Conservation (phyloP, 2,329 filamentous ascomycete species). For the Aspergillus amoenus region DNA sequence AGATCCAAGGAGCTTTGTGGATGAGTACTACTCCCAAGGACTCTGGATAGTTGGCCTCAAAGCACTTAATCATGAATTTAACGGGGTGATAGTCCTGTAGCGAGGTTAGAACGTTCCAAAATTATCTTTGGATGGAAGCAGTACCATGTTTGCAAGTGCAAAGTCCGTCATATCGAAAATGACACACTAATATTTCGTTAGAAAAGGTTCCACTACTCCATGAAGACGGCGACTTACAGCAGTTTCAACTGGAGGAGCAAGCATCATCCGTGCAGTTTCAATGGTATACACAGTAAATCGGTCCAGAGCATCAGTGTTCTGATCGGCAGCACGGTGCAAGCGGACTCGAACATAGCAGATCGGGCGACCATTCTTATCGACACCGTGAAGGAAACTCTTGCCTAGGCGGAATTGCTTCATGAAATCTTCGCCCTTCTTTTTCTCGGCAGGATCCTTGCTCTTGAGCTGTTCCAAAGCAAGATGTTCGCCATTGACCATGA, state of each 20-base stretch:
- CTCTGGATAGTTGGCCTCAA: constrained; percentile 98
- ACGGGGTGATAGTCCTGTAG: constrained; percentile 83
- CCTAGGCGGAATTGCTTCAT: constrained; percentile 81
- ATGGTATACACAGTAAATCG: constrained; percentile 91
- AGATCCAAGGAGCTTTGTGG: constrained; percentile 96
- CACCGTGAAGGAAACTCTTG: constrained; percentile 88
- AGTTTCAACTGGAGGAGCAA: constrained; percentile 80
- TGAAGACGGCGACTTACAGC: constrained; percentile 62
- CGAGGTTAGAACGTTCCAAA: neutral
- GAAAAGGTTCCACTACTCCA: constrained; percentile 11
- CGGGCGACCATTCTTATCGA: constrained; percentile 79
- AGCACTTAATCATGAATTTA: constrained; percentile 99
- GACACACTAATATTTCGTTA: constrained; percentile 64
- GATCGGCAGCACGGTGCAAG: constrained; percentile 77
- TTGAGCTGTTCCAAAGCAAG: constrained; percentile 62
- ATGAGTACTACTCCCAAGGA: constrained; percentile 85
- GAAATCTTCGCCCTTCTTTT: constrained; percentile 75
- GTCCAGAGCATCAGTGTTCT: constrained; percentile 78
- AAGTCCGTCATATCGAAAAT: constrained; percentile 97
- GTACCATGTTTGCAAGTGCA: constrained; percentile 88
- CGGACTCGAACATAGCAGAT: constrained; percentile 83
- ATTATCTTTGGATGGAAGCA: constrained; percentile 16
- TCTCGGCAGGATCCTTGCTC: constrained; percentile 58
- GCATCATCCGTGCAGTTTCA: constrained; percentile 83
- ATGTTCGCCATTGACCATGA: constrained; percentile 75